phyloP scores from a whole-genome alignment of 2,329 filamentous ascomycete genomes.

The Colletotrichum sp. region DNA sequence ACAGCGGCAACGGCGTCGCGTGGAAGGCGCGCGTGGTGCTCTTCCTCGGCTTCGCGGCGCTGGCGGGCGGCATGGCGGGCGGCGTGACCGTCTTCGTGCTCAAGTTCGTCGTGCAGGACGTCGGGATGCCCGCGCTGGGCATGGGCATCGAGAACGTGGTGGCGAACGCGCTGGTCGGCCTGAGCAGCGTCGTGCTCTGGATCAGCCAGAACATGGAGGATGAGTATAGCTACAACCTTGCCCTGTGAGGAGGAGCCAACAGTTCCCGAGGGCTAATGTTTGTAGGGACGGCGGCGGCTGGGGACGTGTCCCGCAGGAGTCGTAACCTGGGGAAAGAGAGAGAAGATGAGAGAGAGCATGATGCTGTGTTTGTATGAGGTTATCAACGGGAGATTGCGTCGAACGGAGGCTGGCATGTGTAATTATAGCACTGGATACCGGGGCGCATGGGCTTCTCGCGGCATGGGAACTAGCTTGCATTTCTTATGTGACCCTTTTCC shows the following conservation, averaged over 20 bases:
- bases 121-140: constrained; percentile 63
- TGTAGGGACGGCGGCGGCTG: constrained; percentile 1
- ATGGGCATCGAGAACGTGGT: constrained; percentile 74
- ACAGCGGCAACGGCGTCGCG: constrained; percentile 66
- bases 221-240: constrained; percentile 72
- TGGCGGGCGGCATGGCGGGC: constrained; percentile 72
- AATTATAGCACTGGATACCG: constrained; percentile 6
- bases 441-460: background rate
- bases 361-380: background rate
- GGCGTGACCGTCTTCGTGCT: constrained; percentile 72
- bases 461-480: constrained; percentile 10
- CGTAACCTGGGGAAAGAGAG: background rate
- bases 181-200: constrained; percentile 70
- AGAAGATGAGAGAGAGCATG: background rate
- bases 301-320: background rate
- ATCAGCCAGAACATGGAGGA: constrained; percentile 76
- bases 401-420: background rate
- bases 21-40: constrained; percentile 74
- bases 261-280: background rate
- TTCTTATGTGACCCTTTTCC: background rate
- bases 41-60: constrained; percentile 68
- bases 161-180: constrained; percentile 66
- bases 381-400: background rate
- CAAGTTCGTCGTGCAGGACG: constrained; percentile 64
- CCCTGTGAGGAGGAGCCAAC: constrained; percentile 65